Evolutionary conservation across 2,329 filamentous ascomycete genomes (phyloP), one percentile per base, ranked within the genome.

Genomic region (Lachnellula willkommii): DNA sequence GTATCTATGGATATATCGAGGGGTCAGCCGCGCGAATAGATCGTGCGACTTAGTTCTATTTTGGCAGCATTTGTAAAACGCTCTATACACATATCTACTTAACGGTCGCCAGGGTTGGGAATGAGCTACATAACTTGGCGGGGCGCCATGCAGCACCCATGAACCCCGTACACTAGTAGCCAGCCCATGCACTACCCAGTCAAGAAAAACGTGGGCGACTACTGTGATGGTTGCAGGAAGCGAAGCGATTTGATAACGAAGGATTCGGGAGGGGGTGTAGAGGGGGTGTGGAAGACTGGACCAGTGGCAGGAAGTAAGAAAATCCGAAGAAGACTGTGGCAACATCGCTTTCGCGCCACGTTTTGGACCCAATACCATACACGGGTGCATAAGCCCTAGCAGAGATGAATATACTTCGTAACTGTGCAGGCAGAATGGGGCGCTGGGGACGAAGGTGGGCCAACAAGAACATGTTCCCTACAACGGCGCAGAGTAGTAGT

Each of bases 1-100:
- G 36, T 40, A 40, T 50, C 48, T 50, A 50, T 50, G 48, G 48
- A 50, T 40, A 50, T 36, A 40, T 50, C 36, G 32, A 39, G n/a
- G 17, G 45, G 48, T 40, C 32, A 50, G 32, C 35, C 48, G 48
- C 35, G 35, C 48, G 48, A 50, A 50, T 50, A 50, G 48, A 50
- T 50, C 35, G 35, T 9, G 35, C 11, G 36, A 9, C n/a, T 50
- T 50, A n/a, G n/a, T n/a, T n/a, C n/a, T n/a, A 24, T 50, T 50
- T 50, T 39, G 48, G 48, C 12, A 45, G 20, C 42, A 26, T 26
- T 45, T 11, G 12, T 24, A 45, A 45, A 45, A 20, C n/a, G 11
- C 12, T 45, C 14, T 22, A 7, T 45, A 45, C 39, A 20, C 42
- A 22, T 6, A 11, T 3, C 22, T 45, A 45, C 20, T 45, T 11